Percentiles rank a stretch among this genome's conserved stretches.
Evolutionary conservation across 805 yeast species (phyloP).

Genomic region (Maudiozyma saulgeensis): DNA sequence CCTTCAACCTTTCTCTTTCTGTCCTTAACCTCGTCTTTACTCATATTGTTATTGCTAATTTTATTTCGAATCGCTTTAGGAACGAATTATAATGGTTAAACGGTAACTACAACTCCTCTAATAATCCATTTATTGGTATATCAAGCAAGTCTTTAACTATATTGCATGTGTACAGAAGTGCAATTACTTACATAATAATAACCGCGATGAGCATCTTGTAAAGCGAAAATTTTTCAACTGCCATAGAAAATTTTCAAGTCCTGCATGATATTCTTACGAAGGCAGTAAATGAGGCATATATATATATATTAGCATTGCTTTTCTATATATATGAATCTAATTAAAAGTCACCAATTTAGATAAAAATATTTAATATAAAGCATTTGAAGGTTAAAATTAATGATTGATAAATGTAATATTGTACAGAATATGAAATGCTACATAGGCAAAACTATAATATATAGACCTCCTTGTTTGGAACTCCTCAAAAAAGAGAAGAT

Average conservation of each 20-base stretch:
- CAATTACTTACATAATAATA: neutral
- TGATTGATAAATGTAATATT: neutral
- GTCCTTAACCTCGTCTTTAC: slow-evolving; percentile 32
- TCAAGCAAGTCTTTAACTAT: neutral
- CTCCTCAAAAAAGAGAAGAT: neutral
- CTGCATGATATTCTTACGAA: no score
- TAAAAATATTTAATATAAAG: no score
- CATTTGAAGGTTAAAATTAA: neutral
- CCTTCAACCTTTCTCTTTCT: slow-evolving; percentile 33
- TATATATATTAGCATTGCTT: no score
- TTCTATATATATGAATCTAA: no score
- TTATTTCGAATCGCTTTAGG: no score
- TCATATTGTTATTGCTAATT: slow-evolving; percentile 12
- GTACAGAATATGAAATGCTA: slow-evolving; percentile 2
- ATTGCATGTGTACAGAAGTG: neutral
- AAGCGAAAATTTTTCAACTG: neutral
- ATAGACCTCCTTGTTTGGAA: neutral
- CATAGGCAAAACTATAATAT: neutral
- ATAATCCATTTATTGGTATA: no score
- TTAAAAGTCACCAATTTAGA: no score
- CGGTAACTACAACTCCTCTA: no score
- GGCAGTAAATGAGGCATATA: no score
- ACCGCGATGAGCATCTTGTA: slow-evolving; percentile 5
- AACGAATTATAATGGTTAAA: no score
- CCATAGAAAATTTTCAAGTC: neutral